Conservation (phyloP, 2,329 filamentous ascomycete species). For the Pseudocercospora fijiensis region DNA sequence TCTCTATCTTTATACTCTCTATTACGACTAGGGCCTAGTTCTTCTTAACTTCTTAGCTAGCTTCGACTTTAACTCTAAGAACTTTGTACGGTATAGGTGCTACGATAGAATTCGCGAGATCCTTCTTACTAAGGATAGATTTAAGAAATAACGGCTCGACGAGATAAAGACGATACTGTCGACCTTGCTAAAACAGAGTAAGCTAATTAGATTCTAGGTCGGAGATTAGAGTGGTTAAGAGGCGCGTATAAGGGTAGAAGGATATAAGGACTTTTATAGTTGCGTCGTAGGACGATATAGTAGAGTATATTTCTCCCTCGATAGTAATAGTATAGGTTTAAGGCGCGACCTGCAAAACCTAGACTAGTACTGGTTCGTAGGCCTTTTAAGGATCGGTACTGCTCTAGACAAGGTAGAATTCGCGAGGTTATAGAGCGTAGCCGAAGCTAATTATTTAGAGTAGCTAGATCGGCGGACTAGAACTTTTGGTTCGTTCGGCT, state of each 20-base stretch:
- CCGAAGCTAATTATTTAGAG: constrained; percentile 56
- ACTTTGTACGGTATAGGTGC: constrained; percentile 99
- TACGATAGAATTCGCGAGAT: constrained; percentile 75
- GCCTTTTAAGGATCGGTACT: constrained; percentile 47
- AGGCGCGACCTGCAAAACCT: constrained; percentile 53
- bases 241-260: constrained; percentile 77
- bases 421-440: constrained; percentile 58
- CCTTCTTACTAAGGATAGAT: constrained; percentile 80
- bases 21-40: constrained; percentile 80
- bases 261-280: constrained; percentile 59
- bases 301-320: constrained; percentile 30
- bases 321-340: constrained; percentile 54
- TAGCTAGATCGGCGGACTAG: constrained; percentile 28
- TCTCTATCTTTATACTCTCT: constrained; percentile 59
- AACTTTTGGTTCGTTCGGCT: constrained; percentile 49
- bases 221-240: constrained; percentile 73
- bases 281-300: constrained; percentile 48
- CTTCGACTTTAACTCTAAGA: constrained; percentile 79
- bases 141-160: constrained; percentile 74
- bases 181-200: constrained; percentile 72
- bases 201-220: constrained; percentile 57
- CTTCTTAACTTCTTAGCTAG: constrained; percentile 79
- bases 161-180: constrained; percentile 57
- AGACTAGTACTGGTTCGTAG: constrained; percentile 40
- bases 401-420: constrained; percentile 56